A percentile compares a stretch with the other conserved stretches of the same genome.
phyloP scores from a whole-genome alignment of 2,329 filamentous ascomycete genomes.

The Botryotinia narcissicola region DNA sequence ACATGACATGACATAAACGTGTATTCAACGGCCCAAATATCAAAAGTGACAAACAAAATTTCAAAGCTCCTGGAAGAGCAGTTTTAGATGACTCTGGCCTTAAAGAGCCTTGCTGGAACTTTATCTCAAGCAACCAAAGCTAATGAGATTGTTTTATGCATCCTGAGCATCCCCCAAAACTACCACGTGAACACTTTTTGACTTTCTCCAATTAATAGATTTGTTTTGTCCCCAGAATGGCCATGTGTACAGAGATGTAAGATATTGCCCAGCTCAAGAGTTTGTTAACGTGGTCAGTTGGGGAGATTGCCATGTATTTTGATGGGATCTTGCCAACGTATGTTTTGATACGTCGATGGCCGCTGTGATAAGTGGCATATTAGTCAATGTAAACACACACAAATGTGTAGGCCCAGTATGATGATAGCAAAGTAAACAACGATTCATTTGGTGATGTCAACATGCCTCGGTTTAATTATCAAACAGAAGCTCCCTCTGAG shows the following conservation, averaged over 20 bases:
- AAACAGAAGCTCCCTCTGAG: conserved; percentile 1
- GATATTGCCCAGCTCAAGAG: neutral
- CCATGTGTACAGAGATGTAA: neutral
- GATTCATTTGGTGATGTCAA: neutral
- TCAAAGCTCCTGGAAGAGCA: neutral
- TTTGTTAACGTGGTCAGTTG: neutral
- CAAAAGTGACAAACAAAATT: neutral
- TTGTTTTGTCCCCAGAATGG: neutral
- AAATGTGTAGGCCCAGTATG: neutral
- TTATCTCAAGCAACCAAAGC: neutral
- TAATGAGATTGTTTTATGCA: neutral
- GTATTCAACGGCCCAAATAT: neutral
- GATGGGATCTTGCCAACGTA: neutral
- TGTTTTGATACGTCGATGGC: neutral
- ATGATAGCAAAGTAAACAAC: conserved; percentile 8
- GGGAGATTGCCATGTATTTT: too few species aligned
- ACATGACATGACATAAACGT: neutral
- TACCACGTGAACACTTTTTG: neutral
- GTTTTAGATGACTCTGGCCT: neutral
- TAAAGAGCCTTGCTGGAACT: neutral
- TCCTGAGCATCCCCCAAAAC: neutral
- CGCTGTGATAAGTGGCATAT: neutral
- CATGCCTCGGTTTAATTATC: neutral
- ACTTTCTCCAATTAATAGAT: neutral
- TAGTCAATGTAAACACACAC: neutral